phyloP scores from a whole-genome alignment of 768 basidiomycete species.

The Cubamyces lactineus region DNA sequence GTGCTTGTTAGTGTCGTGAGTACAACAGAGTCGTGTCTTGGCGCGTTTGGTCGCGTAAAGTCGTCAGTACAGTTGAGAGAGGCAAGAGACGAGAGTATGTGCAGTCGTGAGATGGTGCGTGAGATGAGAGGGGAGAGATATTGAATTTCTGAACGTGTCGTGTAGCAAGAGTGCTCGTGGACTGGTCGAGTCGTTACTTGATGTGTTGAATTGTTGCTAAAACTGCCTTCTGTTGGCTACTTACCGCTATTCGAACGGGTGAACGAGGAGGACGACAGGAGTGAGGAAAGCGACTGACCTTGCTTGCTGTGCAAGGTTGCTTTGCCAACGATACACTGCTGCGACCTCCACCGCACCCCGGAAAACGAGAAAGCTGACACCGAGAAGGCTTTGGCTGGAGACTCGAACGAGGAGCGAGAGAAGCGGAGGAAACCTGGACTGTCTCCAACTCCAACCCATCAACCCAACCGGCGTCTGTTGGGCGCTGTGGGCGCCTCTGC shows the following conservation, averaged over 20 bases:
- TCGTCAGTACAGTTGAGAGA: constrained; percentile 24
- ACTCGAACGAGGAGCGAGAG: constrained; percentile 27
- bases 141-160: constrained; percentile 24
- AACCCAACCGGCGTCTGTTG: constrained; percentile 20
- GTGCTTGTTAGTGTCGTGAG: constrained; percentile 25
- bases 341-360: constrained; percentile 28
- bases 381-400: constrained; percentile 14
- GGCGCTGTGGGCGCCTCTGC: constrained; percentile 20
- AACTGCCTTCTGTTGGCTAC: constrained; percentile 25
- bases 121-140: constrained; percentile 10
- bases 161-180: constrained; percentile 18
- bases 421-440: constrained; percentile 3
- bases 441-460: constrained; percentile 17
- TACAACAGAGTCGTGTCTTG: constrained; percentile 26
- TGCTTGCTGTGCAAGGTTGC: constrained; percentile 27
- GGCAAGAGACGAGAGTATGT: constrained; percentile 11
- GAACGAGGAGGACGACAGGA: neutral
- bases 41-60: constrained; percentile 17
- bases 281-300: constrained; percentile 16
- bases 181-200: constrained; percentile 32
- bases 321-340: constrained; percentile 23
- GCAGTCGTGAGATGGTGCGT: constrained; percentile 28
- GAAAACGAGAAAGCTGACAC: constrained; percentile 24
- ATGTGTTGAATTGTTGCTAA: constrained; percentile 17
- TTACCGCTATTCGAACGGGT: constrained; percentile 19